Base-by-base conservation (phyloP, 2,329 filamentous ascomycete species). In the Colletotrichum euphorbiae region DNA sequence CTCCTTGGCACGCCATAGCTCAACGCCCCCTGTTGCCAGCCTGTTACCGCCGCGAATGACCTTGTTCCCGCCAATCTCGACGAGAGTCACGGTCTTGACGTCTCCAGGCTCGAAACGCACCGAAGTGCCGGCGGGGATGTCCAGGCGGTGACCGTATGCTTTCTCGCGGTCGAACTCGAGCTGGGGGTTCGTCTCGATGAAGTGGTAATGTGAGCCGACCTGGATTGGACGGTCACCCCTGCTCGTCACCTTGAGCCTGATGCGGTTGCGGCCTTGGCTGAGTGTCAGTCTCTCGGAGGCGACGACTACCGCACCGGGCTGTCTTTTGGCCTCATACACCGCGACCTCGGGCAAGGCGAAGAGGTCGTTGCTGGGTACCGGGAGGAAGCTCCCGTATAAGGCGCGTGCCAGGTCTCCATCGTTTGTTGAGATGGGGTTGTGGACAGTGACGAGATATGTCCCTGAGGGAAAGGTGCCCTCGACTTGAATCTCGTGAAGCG, bases 21-120 rank as follows among this genome's bases (percentile, higher is more conserved):
- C 91, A 6, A 98, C 87, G 50, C 79, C 80, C 0, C 95, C 95
- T 4, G 87, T 85, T 0, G 94, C 94, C 31, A 98, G 77, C 70
- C 83, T 85, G 78, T 97, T 98, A 54, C 95, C 95, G 38, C 95
- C 95, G 33, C 88, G 87, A 74, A 98, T 97, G 55, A 94, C 82
- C 76, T 89, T 89, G 73, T 90, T 84, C 0, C 95, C 95, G 4
- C 87, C 92, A 75, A 98, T 97, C 77, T 97, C 91, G 15, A 98
- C 94, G 6, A 98, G 84, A 0, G 89, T 93, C 15, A 98, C 93
- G 1, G 94, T 97, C 84, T 93, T 97, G 57, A 89, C 90, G 78
- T 98, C 95, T 58, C 95, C 95, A 0, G 95, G 94, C 82, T 98
- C 95, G 76, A 98, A 98, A 48, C 95, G 90, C 36, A 97, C 90